Evolutionary conservation across 1,284 basidiomycete species (phyloP), one percentile per base, ranked within the genome.

Genomic region (Phaffia rhodozyma): DNA sequence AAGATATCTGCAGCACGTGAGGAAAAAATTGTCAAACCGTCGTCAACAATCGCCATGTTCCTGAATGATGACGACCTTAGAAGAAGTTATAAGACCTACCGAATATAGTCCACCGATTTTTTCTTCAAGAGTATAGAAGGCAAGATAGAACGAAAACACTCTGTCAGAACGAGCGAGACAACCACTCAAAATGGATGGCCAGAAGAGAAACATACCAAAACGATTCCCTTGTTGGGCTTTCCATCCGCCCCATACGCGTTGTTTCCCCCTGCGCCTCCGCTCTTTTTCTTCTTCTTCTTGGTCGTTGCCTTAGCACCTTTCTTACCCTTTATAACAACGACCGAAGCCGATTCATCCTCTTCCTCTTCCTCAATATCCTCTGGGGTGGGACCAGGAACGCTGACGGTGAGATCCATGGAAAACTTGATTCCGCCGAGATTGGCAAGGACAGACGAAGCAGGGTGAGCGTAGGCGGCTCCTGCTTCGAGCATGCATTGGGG

Each of bases 151-250:
- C 13, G 13, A 16, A 43, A 43, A 43, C 38, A 43, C 16, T 2
- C 38, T 11, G 38, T 43, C 38, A 43, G 38, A 43, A 11, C 5
- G 16, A 43, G 5, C 38, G 13, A 16, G 38, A 16, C 5, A 43
- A 43, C 13, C 13, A 7, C 38, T 43, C 5, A 16, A 16, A 43
- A 11, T 16, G 2, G 5, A 43, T 2, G 13, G 13, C 13, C 13
- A 2, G 5, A 11, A 11, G 13, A 34, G 32, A 34, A 43, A 43
- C 38, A 43, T 16, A 43, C 38, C 38, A 91, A 75, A 60, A 91
- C 90, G 83, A 91, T 87, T 50, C 89, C 89, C 79, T 91, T 91
- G 76, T 91, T 91, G 53, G 89, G 89, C 72, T 91, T 91, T 16
- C 64, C 64, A 43, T 65, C 63, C 21, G 63, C 58, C 20, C 63